phyloP scores from a whole-genome alignment of 345 rosid genomes.

The Salix exigua region DNA sequence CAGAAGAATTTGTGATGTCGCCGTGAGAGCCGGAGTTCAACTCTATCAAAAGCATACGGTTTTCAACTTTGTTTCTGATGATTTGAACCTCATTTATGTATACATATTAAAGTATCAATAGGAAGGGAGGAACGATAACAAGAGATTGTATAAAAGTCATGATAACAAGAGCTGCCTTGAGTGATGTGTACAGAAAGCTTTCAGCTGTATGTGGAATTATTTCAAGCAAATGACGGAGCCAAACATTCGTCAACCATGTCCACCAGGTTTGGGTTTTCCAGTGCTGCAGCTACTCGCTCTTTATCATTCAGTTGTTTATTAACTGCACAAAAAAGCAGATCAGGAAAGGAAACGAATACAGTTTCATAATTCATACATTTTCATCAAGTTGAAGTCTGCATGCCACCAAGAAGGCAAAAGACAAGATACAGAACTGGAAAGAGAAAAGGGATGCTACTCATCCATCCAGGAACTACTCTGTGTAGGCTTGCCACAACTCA shows the following conservation, averaged over 20 bases:
- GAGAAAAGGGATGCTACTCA: neutral
- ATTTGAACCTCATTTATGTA: neutral
- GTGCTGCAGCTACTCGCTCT: conserved; percentile 89
- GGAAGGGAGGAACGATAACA: neutral
- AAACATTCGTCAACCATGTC: conserved; percentile 88
- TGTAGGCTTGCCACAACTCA: neutral
- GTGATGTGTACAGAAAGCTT: neutral
- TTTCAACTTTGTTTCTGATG: neutral
- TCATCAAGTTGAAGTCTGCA: neutral
- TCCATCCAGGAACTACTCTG: neutral
- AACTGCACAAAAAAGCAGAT: conserved; percentile 46
- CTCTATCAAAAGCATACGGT: neutral
- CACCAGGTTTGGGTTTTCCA: conserved; percentile 88
- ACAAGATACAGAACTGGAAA: neutral
- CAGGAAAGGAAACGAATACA: neutral
- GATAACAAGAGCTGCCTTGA: neutral
- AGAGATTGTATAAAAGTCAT: neutral
- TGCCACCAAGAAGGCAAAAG: neutral
- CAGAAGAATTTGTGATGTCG: neutral
- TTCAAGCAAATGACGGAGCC: conserved; percentile 57
- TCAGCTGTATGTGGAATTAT: neutral
- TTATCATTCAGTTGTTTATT: conserved; percentile 90
- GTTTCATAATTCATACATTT: neutral
- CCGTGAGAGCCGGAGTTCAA: neutral
- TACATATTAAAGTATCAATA: conserved; percentile 4